These are phyloP conservation scores for Gracilaria vermiculophylla DNA, from an alignment of 23 red algal genomes.

Conservation along the genomic window DNA sequence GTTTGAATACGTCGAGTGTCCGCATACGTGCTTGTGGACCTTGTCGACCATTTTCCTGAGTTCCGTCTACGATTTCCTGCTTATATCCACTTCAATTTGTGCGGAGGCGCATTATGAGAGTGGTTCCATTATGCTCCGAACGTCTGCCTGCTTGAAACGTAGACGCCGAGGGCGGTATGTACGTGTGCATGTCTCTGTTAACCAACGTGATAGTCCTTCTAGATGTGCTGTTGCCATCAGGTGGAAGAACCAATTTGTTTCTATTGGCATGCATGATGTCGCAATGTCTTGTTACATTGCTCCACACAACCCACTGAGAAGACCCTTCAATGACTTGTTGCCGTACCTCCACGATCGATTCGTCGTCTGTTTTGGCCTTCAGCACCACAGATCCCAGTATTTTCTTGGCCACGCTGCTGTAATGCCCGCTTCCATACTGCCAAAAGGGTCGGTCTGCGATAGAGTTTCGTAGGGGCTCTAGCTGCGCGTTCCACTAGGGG, in stretches of 20 bases:
- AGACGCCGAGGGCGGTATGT: not conserved
- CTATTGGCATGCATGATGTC: conserved; percentile 1
- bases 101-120: conserved; percentile 10
- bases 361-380: not conserved
- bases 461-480: not conserved
- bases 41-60: not conserved
- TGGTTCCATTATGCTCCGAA: too few relatives aligned
- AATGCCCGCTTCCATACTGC: conserved; percentile 20
- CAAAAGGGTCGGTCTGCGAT: not conserved
- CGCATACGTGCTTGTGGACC: not conserved
- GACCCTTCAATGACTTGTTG: conserved; percentile 5
- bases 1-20: not conserved
- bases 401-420: not conserved
- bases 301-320: conserved; percentile 20
- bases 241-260: not conserved
- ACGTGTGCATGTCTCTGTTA: conserved; percentile 30
- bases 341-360: not conserved
- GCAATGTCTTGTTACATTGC: not conserved
- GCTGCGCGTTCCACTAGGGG: not conserved
- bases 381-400: not conserved
- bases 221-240: not conserved
- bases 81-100: not conserved
- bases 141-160: not conserved
- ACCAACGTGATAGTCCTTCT: not conserved
- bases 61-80: not conserved